phyloP scores from a whole-genome alignment of 2,329 filamentous ascomycete species.

The Colletotrichum kahawae region DNA sequence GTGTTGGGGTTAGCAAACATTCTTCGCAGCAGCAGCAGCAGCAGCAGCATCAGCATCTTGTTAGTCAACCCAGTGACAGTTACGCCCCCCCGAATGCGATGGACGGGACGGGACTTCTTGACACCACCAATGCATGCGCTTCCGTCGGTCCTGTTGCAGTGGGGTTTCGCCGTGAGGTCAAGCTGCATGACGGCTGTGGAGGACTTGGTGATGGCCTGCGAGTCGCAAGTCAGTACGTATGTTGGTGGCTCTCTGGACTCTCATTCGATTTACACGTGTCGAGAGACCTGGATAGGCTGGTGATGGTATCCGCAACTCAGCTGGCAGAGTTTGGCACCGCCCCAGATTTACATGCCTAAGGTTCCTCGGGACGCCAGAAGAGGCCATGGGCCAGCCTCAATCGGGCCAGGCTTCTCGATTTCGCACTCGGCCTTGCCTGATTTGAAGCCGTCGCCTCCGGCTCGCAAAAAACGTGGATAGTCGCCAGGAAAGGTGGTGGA shows the following conservation, averaged over 20 bases:
- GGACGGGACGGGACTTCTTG: not conserved
- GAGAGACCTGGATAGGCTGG: not conserved
- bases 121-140: not conserved
- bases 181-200: not conserved
- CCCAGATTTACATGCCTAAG: not conserved
- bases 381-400: not conserved
- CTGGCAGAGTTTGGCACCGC: conserved; percentile 13
- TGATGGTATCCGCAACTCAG: not conserved
- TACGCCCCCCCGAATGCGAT: not conserved
- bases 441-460: not conserved
- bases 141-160: not conserved
- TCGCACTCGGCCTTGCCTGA: not conserved
- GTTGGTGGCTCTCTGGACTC: not conserved
- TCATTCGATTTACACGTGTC: not conserved
- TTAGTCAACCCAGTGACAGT: not conserved
- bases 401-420: not conserved
- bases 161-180: conserved; percentile 1
- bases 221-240: not conserved
- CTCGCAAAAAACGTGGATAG: not conserved
- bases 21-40: not conserved
- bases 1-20: not conserved
- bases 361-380: not conserved
- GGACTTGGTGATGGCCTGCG: not conserved
- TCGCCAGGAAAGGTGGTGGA: not conserved
- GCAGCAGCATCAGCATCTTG: not conserved